Evolutionary conservation across 2,329 filamentous ascomycete genomes (phyloP).

Genomic region (Cercospora nicotianae): DNA sequence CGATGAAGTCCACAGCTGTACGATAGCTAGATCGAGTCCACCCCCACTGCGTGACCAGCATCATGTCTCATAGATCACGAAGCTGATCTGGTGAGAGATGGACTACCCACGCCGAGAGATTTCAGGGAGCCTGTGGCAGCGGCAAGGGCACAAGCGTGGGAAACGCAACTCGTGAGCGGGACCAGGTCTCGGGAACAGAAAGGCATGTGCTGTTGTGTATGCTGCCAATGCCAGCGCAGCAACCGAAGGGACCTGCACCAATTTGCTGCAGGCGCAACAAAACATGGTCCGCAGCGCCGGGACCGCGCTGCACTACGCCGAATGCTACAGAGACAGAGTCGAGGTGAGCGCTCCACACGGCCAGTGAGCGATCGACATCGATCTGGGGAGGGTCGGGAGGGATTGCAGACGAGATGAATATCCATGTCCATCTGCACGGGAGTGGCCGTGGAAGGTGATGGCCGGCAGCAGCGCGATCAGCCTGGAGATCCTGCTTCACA

Average conservation of each 20-base stretch:
- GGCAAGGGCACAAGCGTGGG: background rate
- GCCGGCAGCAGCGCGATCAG: slow-evolving; percentile 20
- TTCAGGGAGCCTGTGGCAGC: background rate
- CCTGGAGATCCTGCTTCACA: slow-evolving; percentile 12
- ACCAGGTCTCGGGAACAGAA: slow-evolving; percentile 10
- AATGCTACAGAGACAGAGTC: slow-evolving; percentile 9
- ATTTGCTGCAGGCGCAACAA: slow-evolving; percentile 7
- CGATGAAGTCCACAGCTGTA: background rate
- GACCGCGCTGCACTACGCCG: slow-evolving; percentile 13
- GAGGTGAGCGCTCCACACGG: background rate
- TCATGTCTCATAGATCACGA: too few species aligned
- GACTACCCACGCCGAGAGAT: slow-evolving; percentile 7
- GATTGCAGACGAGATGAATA: slow-evolving; percentile 20
- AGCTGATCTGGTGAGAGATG: background rate
- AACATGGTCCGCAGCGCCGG: slow-evolving; percentile 14
- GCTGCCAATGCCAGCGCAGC: slow-evolving; percentile 15
- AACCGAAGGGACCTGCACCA: slow-evolving; percentile 3
- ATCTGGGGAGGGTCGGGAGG: slow-evolving; percentile 24
- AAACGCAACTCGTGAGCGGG: slow-evolving; percentile 12
- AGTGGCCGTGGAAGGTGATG: slow-evolving; percentile 19
- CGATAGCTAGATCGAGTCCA: slow-evolving; percentile 4
- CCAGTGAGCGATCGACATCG: slow-evolving; percentile 21
- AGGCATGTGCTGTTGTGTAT: background rate
- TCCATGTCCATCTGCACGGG: slow-evolving; percentile 19
- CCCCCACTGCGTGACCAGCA: background rate